phyloP scores from a whole-genome alignment of 2,329 filamentous ascomycete species.

The Aspergillus pseudoviridinutans region DNA sequence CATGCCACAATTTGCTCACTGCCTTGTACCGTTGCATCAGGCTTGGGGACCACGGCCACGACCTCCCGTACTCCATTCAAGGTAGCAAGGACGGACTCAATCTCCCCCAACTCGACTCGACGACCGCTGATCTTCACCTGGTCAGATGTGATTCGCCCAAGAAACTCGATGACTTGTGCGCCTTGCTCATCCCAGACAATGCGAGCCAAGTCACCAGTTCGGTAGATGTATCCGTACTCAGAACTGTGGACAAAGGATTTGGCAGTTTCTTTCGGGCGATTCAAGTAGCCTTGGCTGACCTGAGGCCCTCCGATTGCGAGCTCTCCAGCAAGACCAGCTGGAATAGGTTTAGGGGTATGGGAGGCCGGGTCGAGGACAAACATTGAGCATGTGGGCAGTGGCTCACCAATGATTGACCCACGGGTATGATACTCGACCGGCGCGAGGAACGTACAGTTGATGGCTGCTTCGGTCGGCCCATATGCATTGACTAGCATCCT shows the following conservation, averaged over 20 bases:
- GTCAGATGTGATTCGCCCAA: slow-evolving; percentile 72
- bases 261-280: slow-evolving; percentile 20
- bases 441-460: slow-evolving; percentile 24
- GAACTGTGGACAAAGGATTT: slow-evolving; percentile 23
- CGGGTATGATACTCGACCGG: slow-evolving; percentile 17
- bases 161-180: slow-evolving; percentile 59
- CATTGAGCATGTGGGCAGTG: slow-evolving; percentile 33
- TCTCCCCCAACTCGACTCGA: slow-evolving; percentile 72
- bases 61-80: slow-evolving; percentile 18
- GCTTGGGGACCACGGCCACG: slow-evolving; percentile 20
- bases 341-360: slow-evolving; percentile 31
- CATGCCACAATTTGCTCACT: slow-evolving; percentile 25
- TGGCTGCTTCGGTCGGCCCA: slow-evolving; percentile 32
- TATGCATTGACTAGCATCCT: slow-evolving; percentile 30
- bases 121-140: slow-evolving; percentile 86
- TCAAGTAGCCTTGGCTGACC: slow-evolving; percentile 28
- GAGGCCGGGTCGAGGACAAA: slow-evolving; percentile 24
- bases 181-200: slow-evolving; percentile 59
- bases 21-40: slow-evolving; percentile 14
- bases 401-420: slow-evolving; percentile 36
- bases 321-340: slow-evolving; percentile 43
- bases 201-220: slow-evolving; percentile 45
- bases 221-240: slow-evolving; percentile 46
- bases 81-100: slow-evolving; percentile 49
- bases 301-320: slow-evolving; percentile 38